Percentiles rank a stretch among this genome's conserved stretches.
Evolutionary conservation across 2,329 filamentous ascomycete species (phyloP).

Genomic region (Alternaria dauci): DNA sequence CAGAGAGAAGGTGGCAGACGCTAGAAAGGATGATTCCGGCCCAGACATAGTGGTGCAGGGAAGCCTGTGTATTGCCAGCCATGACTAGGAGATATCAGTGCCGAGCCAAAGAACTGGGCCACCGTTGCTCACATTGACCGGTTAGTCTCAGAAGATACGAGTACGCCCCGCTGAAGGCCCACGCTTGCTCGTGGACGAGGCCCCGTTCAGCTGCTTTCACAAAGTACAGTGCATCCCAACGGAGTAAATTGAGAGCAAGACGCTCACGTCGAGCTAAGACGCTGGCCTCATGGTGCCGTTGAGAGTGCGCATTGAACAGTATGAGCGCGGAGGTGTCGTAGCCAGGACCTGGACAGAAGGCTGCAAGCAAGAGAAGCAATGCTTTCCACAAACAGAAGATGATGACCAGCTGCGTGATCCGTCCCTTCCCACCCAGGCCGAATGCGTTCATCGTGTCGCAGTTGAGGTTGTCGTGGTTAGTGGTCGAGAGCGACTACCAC

Average conservation of each 20-base stretch:
- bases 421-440: neutral
- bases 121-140: slow-evolving; percentile 51
- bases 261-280: slow-evolving; percentile 33
- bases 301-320: slow-evolving; percentile 49
- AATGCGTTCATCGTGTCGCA: slow-evolving; percentile 8
- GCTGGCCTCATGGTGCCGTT: slow-evolving; percentile 29
- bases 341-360: slow-evolving; percentile 64
- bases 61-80: slow-evolving; percentile 10
- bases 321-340: slow-evolving; percentile 82
- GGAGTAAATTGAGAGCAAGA: slow-evolving; percentile 67
- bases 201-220: slow-evolving; percentile 68
- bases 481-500: slow-evolving; percentile 8
- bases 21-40: slow-evolving; percentile 75
- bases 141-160: slow-evolving; percentile 55
- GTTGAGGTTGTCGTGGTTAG: neutral
- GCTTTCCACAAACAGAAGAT: slow-evolving; percentile 72
- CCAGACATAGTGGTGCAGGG: slow-evolving; percentile 50
- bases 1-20: slow-evolving; percentile 77
- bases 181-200: slow-evolving; percentile 81
- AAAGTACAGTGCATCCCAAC: slow-evolving; percentile 87
- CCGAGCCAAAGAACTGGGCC: slow-evolving; percentile 8
- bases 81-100: slow-evolving; percentile 49
- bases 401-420: slow-evolving; percentile 18
- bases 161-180: slow-evolving; percentile 76
- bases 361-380: slow-evolving; percentile 69